These are phyloP conservation scores for Pythium myriotylum DNA, from an alignment of 352 stramenopile species.

Conservation along the genomic window DNA sequence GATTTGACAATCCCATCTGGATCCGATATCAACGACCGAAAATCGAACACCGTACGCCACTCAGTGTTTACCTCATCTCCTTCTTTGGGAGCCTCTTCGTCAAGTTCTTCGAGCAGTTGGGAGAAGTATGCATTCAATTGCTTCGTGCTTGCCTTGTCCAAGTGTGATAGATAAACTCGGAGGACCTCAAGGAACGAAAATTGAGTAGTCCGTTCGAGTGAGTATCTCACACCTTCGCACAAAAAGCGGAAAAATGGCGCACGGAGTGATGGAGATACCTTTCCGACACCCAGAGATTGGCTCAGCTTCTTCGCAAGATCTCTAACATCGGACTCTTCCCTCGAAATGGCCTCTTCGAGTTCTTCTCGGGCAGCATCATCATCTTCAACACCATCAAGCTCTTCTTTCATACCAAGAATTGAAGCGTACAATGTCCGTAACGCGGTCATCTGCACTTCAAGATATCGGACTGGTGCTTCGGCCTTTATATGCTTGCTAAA, in stretches of 20 bases:
- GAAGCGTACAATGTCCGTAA: conserved; percentile 70
- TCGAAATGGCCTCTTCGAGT: conserved; percentile 55
- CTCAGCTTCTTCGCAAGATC: conserved; percentile 82
- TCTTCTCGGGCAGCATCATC: conserved; percentile 50
- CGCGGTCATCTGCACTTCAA: conserved; percentile 89
- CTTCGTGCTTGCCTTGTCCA: conserved; percentile 64
- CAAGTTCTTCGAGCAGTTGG: conserved; percentile 52
- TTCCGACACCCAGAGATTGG: conserved; percentile 80
- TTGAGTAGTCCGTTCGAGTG: conserved; percentile 54
- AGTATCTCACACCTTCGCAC: conserved; percentile 77
- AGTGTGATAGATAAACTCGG: conserved; percentile 66
- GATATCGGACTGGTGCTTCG: conserved; percentile 73
- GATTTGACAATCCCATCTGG: conserved; percentile 23
- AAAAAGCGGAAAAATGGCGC: conserved; percentile 83
- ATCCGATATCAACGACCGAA: conserved; percentile 40
- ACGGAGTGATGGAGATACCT: conserved; percentile 60
- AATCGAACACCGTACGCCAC: conserved; percentile 74
- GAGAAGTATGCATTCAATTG: conserved; percentile 75
- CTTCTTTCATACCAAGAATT: conserved; percentile 67
- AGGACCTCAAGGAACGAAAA: conserved; percentile 76
- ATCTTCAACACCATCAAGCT: conserved; percentile 39
- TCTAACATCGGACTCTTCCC: conserved; percentile 53
- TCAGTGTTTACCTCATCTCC: conserved; percentile 42
- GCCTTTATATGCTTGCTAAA: conserved; percentile 82
- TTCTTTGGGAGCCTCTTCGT: conserved; percentile 41